Evolutionary conservation across 2,329 filamentous ascomycete species (phyloP), one percentile per base, ranked within the genome.

Genomic region (Diplodia scrobiculata): DNA sequence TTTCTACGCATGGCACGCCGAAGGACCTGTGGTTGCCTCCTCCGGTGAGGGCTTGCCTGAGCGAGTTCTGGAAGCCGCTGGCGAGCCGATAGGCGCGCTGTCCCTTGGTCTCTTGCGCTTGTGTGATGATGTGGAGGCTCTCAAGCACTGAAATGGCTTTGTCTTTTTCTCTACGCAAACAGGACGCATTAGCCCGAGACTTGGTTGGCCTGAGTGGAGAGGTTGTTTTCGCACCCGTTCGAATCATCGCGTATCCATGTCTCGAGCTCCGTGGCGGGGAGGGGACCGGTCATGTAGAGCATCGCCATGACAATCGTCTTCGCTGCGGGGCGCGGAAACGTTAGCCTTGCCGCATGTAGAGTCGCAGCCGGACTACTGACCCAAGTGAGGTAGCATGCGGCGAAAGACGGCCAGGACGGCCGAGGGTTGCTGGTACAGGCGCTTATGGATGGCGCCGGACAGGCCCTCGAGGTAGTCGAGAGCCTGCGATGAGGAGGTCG

Each of bases 271-370:
- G 86, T 82, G n/a, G 91, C 84, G 1, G 87, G 85, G 69, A 98
- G 86, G 0, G 95, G 91, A 11, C 86, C 84, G 48, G 91, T 91
- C 81, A 96, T 90, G 80, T 97, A 99, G 3, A 99, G 87, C 73
- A 99, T 87, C 47, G 91, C 91, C 89, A 97, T 97, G 68, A 99
- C 94, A 73, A 99, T 90, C 17, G 89, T 92, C 84, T 99, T 98
- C 72, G 95, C 94, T 91, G 72, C 5, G 27, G 55, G 25, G 7
- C 10, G 47, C 5, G 11, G 51, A 10, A 41, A 27, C 1, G n/a
- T 17, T 19, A 41, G 4, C 29, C 27, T 10, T 3, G 21, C 9
- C 11, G n/a, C 17, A 11, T 32, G 5, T 64, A 51, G 65, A 29
- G 53, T 36, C 9, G 52, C 11, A n/a, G 59, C 19, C 17, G 41